Conservation (phyloP, 2,329 filamentous ascomycete genomes). For the Fusarium anguioides region DNA sequence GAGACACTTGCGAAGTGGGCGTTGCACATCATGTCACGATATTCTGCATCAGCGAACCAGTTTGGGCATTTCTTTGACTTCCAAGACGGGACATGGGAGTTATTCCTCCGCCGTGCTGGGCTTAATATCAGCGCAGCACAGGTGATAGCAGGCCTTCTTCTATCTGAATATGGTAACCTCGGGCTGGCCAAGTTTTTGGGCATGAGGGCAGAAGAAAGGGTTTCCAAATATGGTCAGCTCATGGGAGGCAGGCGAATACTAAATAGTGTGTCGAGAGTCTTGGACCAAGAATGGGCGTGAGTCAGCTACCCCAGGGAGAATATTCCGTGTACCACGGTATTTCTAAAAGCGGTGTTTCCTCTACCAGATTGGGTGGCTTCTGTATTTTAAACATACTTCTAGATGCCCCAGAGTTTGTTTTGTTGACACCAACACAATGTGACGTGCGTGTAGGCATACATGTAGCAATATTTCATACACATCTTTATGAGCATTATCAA, state of each 20-base stretch:
- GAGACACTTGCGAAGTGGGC: slow-evolving; percentile 66
- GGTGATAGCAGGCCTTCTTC: slow-evolving; percentile 45
- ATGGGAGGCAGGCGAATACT: slow-evolving; percentile 46
- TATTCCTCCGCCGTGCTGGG: slow-evolving; percentile 51
- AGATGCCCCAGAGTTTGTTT: background rate
- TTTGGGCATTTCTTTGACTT: slow-evolving; percentile 52
- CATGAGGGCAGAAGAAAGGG: slow-evolving; percentile 45
- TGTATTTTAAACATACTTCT: background rate
- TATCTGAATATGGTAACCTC: slow-evolving; percentile 37
- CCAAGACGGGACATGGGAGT: slow-evolving; percentile 56
- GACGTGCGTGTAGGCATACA: background rate
- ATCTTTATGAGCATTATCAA: background rate
- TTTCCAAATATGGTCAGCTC: slow-evolving; percentile 40
- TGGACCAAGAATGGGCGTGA: slow-evolving; percentile 30
- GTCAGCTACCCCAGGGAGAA: background rate
- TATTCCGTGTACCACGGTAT: background rate
- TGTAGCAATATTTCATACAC: background rate
- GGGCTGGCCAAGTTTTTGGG: slow-evolving; percentile 49
- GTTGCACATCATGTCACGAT: slow-evolving; percentile 61
- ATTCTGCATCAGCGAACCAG: slow-evolving; percentile 45
- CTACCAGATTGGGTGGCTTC: background rate
- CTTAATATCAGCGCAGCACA: slow-evolving; percentile 54
- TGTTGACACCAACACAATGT: background rate
- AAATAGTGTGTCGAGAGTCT: slow-evolving; percentile 10
- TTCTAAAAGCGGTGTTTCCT: background rate